These are phyloP conservation scores for Stentor coeruleus DNA, from an alignment of 73 alveolate species.

Conservation along the genomic window DNA sequence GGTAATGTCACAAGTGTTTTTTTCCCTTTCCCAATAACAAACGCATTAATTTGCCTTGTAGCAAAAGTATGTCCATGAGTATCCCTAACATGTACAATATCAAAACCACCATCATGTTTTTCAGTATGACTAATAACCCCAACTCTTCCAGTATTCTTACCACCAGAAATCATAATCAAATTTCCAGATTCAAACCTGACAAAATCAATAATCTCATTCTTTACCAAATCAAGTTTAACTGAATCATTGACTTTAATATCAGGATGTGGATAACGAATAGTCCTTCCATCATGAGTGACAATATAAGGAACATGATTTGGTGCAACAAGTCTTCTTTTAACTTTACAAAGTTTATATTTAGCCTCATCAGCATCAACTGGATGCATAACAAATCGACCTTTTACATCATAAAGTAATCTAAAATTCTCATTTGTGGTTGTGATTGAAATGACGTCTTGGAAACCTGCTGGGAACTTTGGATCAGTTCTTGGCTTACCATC, in stretches of 20 bases:
- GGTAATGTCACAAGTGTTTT: slow-evolving; percentile 87
- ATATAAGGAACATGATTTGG: slow-evolving; percentile 95
- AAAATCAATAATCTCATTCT: slow-evolving; percentile 75
- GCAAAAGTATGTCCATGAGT: slow-evolving; percentile 86
- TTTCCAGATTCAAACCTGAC: slow-evolving; percentile 87
- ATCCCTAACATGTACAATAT: slow-evolving; percentile 88
- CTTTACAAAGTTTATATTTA: slow-evolving; percentile 90
- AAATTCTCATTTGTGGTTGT: slow-evolving; percentile 76
- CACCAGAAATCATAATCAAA: slow-evolving; percentile 69
- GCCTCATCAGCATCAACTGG: slow-evolving; percentile 87
- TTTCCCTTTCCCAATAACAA: slow-evolving; percentile 91
- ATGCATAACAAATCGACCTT: slow-evolving; percentile 91
- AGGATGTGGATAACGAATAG: slow-evolving; percentile 96
- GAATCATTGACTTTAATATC: slow-evolving; percentile 86
- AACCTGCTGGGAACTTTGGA: slow-evolving; percentile 93
- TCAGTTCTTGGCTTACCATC: slow-evolving; percentile 95
- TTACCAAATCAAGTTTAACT: slow-evolving; percentile 70
- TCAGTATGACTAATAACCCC: slow-evolving; percentile 89
- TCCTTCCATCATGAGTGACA: slow-evolving; percentile 96
- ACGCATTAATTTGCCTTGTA: slow-evolving; percentile 89
- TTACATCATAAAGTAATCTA: slow-evolving; percentile 93
- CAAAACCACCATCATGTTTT: slow-evolving; percentile 93
- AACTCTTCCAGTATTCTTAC: slow-evolving; percentile 91
- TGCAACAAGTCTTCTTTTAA: slow-evolving; percentile 87
- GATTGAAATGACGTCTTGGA: slow-evolving; percentile 88